Conservation (phyloP, 495 filamentous ascomycete genomes). For the Evansstolkia leycettana region DNA sequence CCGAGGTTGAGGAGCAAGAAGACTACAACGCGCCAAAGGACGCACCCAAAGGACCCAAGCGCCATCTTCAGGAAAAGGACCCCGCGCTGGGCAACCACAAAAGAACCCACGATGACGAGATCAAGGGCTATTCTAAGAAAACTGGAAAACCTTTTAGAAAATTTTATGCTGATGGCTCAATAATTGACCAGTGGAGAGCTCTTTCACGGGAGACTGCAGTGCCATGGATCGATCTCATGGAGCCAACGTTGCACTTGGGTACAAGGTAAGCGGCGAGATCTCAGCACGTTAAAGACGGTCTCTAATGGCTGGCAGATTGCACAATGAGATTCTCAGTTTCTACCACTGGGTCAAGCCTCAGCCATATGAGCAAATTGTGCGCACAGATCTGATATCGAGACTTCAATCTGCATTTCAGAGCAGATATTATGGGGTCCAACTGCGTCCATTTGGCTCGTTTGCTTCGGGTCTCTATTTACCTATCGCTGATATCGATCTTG, state of each 20-base stretch:
- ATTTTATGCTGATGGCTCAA: slow-evolving; percentile 27
- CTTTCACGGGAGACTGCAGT: slow-evolving; percentile 28
- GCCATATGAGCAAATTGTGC: slow-evolving; percentile 63
- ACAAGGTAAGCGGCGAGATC: slow-evolving; percentile 14
- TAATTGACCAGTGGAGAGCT: slow-evolving; percentile 47
- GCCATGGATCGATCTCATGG: slow-evolving; percentile 45
- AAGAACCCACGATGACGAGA: slow-evolving; percentile 56
- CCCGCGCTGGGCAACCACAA: slow-evolving; percentile 43
- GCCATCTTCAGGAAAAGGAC: slow-evolving; percentile 14
- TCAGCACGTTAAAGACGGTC: background rate
- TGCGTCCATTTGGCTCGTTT: slow-evolving; percentile 80
- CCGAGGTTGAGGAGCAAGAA: slow-evolving; percentile 36
- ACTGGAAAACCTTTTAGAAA: slow-evolving; percentile 32
- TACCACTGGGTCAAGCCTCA: slow-evolving; percentile 69
- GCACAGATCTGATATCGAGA: slow-evolving; percentile 57
- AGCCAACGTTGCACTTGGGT: slow-evolving; percentile 18
- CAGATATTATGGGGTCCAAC: slow-evolving; percentile 39
- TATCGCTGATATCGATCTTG: slow-evolving; percentile 86
- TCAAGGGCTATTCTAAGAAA: slow-evolving; percentile 37
- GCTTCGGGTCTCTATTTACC: slow-evolving; percentile 84
- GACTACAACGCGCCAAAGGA: slow-evolving; percentile 18
- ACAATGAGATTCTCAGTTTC: slow-evolving; percentile 81
- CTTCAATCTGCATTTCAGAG: slow-evolving; percentile 38
- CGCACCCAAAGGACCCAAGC: slow-evolving; percentile 22
- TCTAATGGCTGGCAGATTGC: slow-evolving; percentile 36